A percentile compares a stretch with the other conserved stretches of the same genome.
phyloP scores from a whole-genome alignment of 139 green algal genomes.

The Eudorina sp. region DNA sequence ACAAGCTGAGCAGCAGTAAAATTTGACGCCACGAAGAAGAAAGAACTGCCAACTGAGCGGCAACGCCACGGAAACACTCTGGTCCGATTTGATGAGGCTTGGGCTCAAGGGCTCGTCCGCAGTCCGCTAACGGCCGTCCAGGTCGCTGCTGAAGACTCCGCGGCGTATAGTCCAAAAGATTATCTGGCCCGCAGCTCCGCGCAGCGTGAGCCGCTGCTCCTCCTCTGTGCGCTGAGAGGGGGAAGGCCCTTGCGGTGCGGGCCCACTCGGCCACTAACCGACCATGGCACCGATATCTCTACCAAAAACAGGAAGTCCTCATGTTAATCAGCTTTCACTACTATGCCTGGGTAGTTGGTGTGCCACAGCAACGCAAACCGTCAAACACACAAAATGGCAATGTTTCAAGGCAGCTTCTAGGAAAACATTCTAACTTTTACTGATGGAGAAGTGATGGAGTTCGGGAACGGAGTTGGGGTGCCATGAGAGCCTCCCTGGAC shows the following conservation, averaged over 20 bases:
- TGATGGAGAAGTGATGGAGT: too few relatives aligned
- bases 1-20: constrained; percentile 14
- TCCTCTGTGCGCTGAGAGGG: constrained; percentile 21
- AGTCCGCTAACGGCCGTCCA: not conserved
- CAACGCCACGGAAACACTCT: not conserved
- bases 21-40: not conserved
- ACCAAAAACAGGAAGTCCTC: not conserved
- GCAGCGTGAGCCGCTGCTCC: constrained; percentile 24
- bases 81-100: not conserved
- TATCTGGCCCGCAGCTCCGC: constrained; percentile 34
- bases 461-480: too few relatives aligned
- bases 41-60: not conserved
- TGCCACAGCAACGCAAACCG: constrained; percentile 5
- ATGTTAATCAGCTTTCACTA: not conserved
- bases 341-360: constrained; percentile 19
- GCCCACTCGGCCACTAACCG: constrained; percentile 6
- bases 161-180: not conserved
- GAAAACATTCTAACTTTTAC: too few relatives aligned
- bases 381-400: not conserved
- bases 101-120: not conserved
- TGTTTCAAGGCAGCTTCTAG: too few relatives aligned
- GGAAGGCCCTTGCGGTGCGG: constrained; percentile 7
- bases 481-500: too few relatives aligned
- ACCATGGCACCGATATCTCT: constrained; percentile 4
- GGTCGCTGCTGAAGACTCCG: constrained; percentile 1